Percentiles rank a stretch among this genome's conserved stretches.
Evolutionary conservation across 306 rosid species (phyloP).

Genomic region (Vachellia collinsii): DNA sequence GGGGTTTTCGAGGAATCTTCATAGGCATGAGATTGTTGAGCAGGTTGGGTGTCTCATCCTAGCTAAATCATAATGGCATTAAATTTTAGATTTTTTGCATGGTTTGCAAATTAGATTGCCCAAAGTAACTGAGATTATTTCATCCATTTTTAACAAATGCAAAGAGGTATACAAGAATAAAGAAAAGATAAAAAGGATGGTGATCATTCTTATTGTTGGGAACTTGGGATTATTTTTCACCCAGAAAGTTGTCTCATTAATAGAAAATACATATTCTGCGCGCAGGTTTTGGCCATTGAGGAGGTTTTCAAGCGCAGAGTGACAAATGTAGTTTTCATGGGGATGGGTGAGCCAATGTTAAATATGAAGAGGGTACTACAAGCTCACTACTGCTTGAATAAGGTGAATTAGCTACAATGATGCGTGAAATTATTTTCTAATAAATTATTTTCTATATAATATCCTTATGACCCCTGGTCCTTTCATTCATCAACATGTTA

Average conservation of each 20-base stretch:
- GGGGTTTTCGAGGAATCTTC: conserved; percentile 90
- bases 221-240: conserved; percentile 27
- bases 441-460: conserved; percentile 3
- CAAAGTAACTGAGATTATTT: conserved; percentile 15
- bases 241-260: background rate
- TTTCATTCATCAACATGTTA: background rate
- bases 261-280: conserved; percentile 25
- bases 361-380: conserved; percentile 85
- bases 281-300: conserved; percentile 93
- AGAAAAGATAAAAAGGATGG: background rate
- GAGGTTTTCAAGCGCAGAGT: conserved; percentile 89
- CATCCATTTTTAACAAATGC: background rate
- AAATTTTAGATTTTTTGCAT: conserved; percentile 30
- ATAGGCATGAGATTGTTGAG: conserved; percentile 83
- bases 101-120: conserved; percentile 17
- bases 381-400: conserved; percentile 90
- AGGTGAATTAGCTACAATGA: conserved; percentile 53
- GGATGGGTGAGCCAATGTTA: conserved; percentile 99
- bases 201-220: conserved; percentile 16
- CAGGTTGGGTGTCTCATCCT: conserved; percentile 60
- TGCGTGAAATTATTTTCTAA: conserved; percentile 20
- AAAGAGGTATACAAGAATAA: background rate
- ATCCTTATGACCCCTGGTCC: conserved; percentile 3
- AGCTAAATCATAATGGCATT: conserved; percentile 23
- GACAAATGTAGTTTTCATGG: conserved; percentile 96